Evolutionary conservation across 192 early-diverging fungal genomes (phyloP), one percentile per base, ranked within the genome.

Genomic region (Haplosporangium gracile): DNA sequence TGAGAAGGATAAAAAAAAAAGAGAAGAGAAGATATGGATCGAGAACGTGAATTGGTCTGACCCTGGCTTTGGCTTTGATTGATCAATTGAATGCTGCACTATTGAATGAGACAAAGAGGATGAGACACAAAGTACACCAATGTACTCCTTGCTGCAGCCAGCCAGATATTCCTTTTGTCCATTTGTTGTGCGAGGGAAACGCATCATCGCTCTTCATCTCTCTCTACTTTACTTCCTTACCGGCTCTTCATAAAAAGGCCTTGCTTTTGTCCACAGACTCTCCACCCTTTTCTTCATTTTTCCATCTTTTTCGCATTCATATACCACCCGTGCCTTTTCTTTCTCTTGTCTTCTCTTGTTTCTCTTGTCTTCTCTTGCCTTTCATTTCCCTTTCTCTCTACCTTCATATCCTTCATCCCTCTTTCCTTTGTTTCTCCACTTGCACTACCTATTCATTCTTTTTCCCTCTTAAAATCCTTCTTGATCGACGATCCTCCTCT

Each of bases 101-200:
- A 32, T 32, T 15, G n/a, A 65, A 65, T 65, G 60, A 65, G 60
- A 65, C 29, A 20, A 51, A 51, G 20, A 22, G 49, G 49, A 18
- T 51, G 18, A 51, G 49, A 51, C 49, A 51, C 16, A 1, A 51
- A 22, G 15, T 45, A 45, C 15, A 0, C 2, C 49, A 51, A 51
- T 51, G 16, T 20, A 18, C 16, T 51, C 47, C 47, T 51, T 51
- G 18, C 49, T 51, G 49, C 49, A 51, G 60, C 13, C 29, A 32
- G 7, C 29, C 55, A 57, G 4, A 4, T 29, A 65, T 51, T 22
- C 49, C 20, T 22, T 51, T 22, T 51, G 49, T 51, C 10, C 42
- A 43, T 72, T 32, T 13, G 1, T 75, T 75, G 75, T 77, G 68
- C 75, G 75, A 76, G 75, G 75, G 74, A 75, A 60, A 53, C 49